Evolutionary conservation across 2,329 filamentous ascomycete genomes (phyloP), one percentile per base, ranked within the genome.

Genomic region (Fusarium sp.): DNA sequence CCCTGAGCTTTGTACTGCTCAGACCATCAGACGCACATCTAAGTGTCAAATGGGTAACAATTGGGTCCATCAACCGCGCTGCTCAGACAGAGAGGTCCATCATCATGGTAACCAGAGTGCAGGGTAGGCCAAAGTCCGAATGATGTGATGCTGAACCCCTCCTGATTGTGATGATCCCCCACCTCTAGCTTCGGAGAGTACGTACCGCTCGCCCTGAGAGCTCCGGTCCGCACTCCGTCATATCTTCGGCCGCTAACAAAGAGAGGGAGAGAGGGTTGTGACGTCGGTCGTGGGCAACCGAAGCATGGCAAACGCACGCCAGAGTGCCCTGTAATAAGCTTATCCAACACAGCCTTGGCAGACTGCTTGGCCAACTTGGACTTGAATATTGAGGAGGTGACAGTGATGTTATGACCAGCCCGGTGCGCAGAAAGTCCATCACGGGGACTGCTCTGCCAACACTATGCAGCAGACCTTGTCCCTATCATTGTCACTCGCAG

Each of bases 141-240:
- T 42, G 38, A 44, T 65, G 18, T 27, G 40, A 50, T 36, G 14
- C 42, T 31, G 44, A 59, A 40, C 68, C 68, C 68, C 68, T 69
- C 68, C 58, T 57, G 50, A 68, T 69, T 53, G 55, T 44, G 64
- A 46, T 58, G 68, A 70, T 71, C 68, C 68, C 68, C 68, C 68
- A 71, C 68, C 54, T 65, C 54, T 70, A 70, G 50, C 61, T 14
- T n/a, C 11, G 8, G 44, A 49, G 23, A 16, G 44, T 49, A 49
- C 44, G 44, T 27, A 49, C 44, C 25, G 33, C 34, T 27, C 53
- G 8, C 36, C 10, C 29, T 25, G 18, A 53, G 18, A 16, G 34
- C 20, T 18, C 25, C 25, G 10, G 53, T 29, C 54, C 16, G 27
- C 14, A 18, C 34, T 31, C 25, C 20, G 25, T 27, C 25, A 40